Evolutionary conservation across 169 alveolate species (phyloP), one percentile per base, ranked within the genome.

Genomic region (Plasmodium billcollinsi): DNA sequence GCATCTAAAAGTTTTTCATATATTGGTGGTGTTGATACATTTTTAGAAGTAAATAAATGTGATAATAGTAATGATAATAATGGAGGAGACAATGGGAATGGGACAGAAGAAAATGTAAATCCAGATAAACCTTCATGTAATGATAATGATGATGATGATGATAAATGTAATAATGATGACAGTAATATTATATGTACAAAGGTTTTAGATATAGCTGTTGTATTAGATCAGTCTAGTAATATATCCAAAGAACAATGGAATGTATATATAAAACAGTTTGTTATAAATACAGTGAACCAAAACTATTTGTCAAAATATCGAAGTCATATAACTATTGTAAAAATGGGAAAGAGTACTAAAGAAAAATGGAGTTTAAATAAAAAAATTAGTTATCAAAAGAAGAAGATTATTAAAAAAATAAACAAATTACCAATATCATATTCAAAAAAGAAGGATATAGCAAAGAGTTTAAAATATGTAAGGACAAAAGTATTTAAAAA

Each of bases 101-200:
- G 47, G 9, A 39, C 47, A 39, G 47, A 39, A 39, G 47, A 11
- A 39, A 47, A 24, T 45, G 62, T 1, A 47, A 49, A 54, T 33
- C 66, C 89, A 33, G 39, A 26, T 26, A 50, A 47, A 2, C 74
- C 73, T 14, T 29, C 74, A 24, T 78, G 89, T 70, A 47, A 49
- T 1, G 78, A 78, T 78, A 71, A 54, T 50, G 89, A 78, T 50
- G 65, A 76, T 50, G 89, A 76, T 69, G 89, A 78, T 58, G 89
- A 78, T 58, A 39, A 29, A 33, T 78, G 89, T 71, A 39, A 39
- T 39, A 39, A 39, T 39, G 47, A 39, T 39, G 74, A 78, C 54
- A 78, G 47, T 29, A 70, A 78, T 33, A 59, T 76, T 3, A 12
- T 58, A 67, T 78, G 89, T 78, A 78, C 65, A 66, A 78, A 78